Conservation (phyloP, 164 flowering plant genomes). For the Dillenia turbinata region DNA sequence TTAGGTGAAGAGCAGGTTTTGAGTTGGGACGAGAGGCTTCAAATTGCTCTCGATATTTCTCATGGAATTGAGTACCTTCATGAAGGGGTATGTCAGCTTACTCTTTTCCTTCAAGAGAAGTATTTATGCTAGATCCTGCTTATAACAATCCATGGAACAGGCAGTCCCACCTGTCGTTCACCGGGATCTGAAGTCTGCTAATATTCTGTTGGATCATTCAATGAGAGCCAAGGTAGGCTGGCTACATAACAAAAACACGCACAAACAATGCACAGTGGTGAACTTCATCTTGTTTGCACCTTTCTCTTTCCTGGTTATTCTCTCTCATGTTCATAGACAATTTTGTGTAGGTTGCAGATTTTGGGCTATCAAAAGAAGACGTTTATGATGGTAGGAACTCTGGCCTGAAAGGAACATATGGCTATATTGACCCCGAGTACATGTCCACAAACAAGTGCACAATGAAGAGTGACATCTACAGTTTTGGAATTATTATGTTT, state of each 20-base stretch:
- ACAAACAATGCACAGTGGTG: neutral
- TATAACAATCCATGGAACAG: slow-evolving; percentile 37
- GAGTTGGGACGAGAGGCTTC: slow-evolving; percentile 92
- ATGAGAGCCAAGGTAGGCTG: slow-evolving; percentile 88
- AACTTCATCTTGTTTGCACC: neutral
- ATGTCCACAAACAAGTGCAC: slow-evolving; percentile 86
- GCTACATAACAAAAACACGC: neutral
- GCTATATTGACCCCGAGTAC: slow-evolving; percentile 94
- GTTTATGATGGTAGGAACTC: slow-evolving; percentile 69
- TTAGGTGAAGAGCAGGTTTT: slow-evolving; percentile 52
- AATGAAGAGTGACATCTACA: slow-evolving; percentile 89
- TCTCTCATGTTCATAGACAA: neutral
- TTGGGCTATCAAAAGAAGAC: slow-evolving; percentile 96
- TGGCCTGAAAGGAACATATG: slow-evolving; percentile 91
- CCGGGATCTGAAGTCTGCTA: slow-evolving; percentile 94
- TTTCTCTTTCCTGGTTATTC: neutral
- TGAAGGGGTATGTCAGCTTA: slow-evolving; percentile 71
- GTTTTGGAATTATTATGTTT: slow-evolving; percentile 85
- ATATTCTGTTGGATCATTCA: slow-evolving; percentile 68
- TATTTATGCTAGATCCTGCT: neutral
- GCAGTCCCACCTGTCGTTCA: slow-evolving; percentile 97
- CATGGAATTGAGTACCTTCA: slow-evolving; percentile 99
- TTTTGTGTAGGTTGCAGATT: slow-evolving; percentile 83
- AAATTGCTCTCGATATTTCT: slow-evolving; percentile 85
- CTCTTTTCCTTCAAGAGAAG: slow-evolving; percentile 2